Base-by-base conservation (phyloP, 352 stramenopile species). In the Phytophthora tubulina region DNA sequence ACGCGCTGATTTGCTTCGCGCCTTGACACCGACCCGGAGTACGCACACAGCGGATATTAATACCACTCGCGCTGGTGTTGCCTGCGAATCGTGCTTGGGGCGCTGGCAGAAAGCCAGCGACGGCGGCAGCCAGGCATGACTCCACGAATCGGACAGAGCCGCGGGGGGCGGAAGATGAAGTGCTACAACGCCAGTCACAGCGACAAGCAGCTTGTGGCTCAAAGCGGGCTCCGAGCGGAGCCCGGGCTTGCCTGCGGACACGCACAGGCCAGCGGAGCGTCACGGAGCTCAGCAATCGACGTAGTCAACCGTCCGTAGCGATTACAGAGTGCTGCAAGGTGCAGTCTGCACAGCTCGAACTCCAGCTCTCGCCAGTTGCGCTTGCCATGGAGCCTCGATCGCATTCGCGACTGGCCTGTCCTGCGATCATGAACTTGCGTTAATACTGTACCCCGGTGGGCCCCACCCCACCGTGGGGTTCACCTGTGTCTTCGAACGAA, bases 141-240 rank as follows among this genome's bases (percentile, higher is more conserved):
- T 55, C 55, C 61, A 65, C 53, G 54, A 52, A 57, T 44, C 54
- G 64, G 54, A 78, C 66, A 78, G 67, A 78, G 46, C 56, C 71
- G 60, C 45, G 58, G 60, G 61, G 67, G 71, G 60, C 50, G 71
- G 60, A 78, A 75, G 61, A 78, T 71, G 44, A 78, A 73, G n/a
- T 68, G 60, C 66, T 71, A 55, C 66, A 78, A 63, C 54, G 67
- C 51, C 67, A 45, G 64, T 73, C 57, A 63, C 71, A 14, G 44
- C 53, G 27, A 49, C 33, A 32, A 59, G 32, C 48, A 71, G 42
- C 53, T 75, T 75, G 71, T 78, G 65, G 66, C 42, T 50, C 55
- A 35, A 46, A 17, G 21, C 36, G 42, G 48, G 36, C 31, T 27
- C 10, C 51, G 11, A 55, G 15, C n/a, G 35, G 59, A 44, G 17